Evolutionary conservation across 208 protist genomes (phyloP).

Genomic region (Wallacemonas collosoma): DNA sequence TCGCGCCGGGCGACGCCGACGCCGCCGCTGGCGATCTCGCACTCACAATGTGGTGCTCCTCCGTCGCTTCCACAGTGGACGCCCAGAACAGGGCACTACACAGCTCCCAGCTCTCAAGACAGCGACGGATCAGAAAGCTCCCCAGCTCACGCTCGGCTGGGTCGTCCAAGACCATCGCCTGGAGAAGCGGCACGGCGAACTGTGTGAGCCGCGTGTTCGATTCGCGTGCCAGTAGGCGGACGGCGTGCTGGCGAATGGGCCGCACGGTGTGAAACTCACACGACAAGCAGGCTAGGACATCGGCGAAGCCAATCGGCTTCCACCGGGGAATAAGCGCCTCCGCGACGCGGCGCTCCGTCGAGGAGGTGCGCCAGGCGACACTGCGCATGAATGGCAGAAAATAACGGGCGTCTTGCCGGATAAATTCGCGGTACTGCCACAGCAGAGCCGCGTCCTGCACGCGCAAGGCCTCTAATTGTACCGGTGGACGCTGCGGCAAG

Average conservation of each 20-base stretch:
- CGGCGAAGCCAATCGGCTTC: slow-evolving; percentile 58
- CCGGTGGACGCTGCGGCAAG: slow-evolving; percentile 50
- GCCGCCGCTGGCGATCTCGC: slow-evolving; percentile 10
- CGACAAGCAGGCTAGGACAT: slow-evolving; percentile 78
- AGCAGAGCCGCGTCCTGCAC: slow-evolving; percentile 91
- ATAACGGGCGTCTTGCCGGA: slow-evolving; percentile 70
- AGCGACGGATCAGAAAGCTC: slow-evolving; percentile 61
- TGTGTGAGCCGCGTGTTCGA: slow-evolving; percentile 44
- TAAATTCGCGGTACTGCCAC: slow-evolving; percentile 93
- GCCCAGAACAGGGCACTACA: slow-evolving; percentile 77
- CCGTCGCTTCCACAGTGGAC: slow-evolving; percentile 53
- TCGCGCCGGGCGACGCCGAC: not conserved
- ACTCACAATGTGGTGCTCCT: slow-evolving; percentile 23
- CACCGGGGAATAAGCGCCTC: slow-evolving; percentile 67
- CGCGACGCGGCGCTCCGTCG: slow-evolving; percentile 74
- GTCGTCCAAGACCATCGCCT: slow-evolving; percentile 80
- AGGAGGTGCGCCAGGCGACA: slow-evolving; percentile 86
- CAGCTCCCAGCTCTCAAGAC: slow-evolving; percentile 68
- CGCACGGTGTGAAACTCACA: slow-evolving; percentile 60
- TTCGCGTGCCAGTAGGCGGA: slow-evolving; percentile 53
- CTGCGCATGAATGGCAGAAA: slow-evolving; percentile 92
- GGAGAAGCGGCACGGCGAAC: slow-evolving; percentile 74
- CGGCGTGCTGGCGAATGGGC: slow-evolving; percentile 68
- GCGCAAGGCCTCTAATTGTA: slow-evolving; percentile 58
- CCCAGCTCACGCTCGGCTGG: slow-evolving; percentile 45